phyloP scores from a whole-genome alignment of 2,329 filamentous ascomycete species.

The Fusarium penzigii region DNA sequence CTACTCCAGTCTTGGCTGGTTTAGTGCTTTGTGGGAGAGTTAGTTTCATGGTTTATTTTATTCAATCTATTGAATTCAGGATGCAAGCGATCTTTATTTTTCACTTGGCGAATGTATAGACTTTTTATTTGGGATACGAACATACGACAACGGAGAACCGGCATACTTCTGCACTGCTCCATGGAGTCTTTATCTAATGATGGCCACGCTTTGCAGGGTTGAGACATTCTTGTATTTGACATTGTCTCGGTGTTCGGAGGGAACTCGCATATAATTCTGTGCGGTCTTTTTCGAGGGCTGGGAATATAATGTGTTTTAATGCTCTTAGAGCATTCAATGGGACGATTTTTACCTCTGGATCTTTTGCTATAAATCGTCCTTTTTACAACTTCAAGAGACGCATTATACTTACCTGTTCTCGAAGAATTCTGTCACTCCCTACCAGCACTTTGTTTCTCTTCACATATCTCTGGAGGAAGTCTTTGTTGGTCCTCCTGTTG shows the following conservation, averaged over 20 bases:
- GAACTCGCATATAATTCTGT: conserved; percentile 24
- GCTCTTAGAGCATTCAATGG: conserved; percentile 23
- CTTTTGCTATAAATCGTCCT: conserved; percentile 20
- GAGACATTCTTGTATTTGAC: conserved; percentile 32
- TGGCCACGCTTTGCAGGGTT: conserved; percentile 32
- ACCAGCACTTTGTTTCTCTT: conserved; percentile 19
- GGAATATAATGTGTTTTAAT: conserved; percentile 36
- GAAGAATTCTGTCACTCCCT: conserved; percentile 12
- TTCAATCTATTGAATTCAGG: conserved; percentile 9
- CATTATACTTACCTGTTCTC: conserved; percentile 20
- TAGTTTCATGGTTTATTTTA: conserved; percentile 30
- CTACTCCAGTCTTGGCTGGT: conserved; percentile 41
- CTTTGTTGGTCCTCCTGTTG: conserved; percentile 1
- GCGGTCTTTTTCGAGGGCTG: conserved; percentile 31
- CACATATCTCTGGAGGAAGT: conserved; percentile 8
- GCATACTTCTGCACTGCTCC: conserved; percentile 32
- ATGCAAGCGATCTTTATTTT: conserved; percentile 28
- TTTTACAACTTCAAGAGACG: conserved; percentile 19
- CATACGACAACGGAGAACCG: conserved; percentile 36
- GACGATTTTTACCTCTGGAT: conserved; percentile 24
- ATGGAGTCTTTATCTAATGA: conserved; percentile 34
- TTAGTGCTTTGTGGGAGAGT: conserved; percentile 31
- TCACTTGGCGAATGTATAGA: conserved; percentile 35
- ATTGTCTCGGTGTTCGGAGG: conserved; percentile 31
- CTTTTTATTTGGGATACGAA: conserved; percentile 35